Evolutionary conservation across 139 green algal species (phyloP), one percentile per base, ranked within the genome.

Genomic region (Chlamydomonas eustigma): DNA sequence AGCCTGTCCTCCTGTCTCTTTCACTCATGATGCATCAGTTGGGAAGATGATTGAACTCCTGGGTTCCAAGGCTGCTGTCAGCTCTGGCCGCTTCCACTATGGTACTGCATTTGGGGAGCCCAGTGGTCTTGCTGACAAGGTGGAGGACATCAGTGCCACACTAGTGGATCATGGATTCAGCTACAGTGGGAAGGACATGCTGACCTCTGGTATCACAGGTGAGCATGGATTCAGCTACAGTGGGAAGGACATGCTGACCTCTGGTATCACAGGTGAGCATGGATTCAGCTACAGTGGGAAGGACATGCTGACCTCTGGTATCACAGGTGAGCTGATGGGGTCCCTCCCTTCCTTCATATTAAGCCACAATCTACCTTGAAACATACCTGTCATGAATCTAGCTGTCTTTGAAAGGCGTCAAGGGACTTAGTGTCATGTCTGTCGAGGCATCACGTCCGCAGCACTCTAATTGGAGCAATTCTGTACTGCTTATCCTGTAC

Each of bases 41-140:
- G 95, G 93, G 36, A 98, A 99, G 86, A 97, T 98, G 91, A 94
- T 99, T 5, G 95, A 99, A 86, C 91, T 98, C 64, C 80, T 99
- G 64, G 95, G 93, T 31, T 88, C 78, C 79, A 99, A 99, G 87
- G 94, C 92, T 0, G 94, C 77, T 12, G 92, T 97, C 4, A 77
- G 69, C n/a, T 68, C 77, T 73, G 83, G 85, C 1, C 76, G 80
- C 18, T 93, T 95, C 76, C 86, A 91, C 51, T 95, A 97, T 70
- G 95, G 95, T 32, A 98, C 93, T 0, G 94, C 95, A 1, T 98
- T 98, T 88, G 93, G 94, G 3, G 94, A 98, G 88, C 83, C 86
- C 30, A 84, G 82, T 33, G 90, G 92, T 32, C 85, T 94, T 72
- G 93, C 91, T 0, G 87, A 97, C 82, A 93, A 79, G 33, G 86